Evolutionary conservation across 768 basidiomycete genomes (phyloP).

Genomic region (Saitozyma podzolica): DNA sequence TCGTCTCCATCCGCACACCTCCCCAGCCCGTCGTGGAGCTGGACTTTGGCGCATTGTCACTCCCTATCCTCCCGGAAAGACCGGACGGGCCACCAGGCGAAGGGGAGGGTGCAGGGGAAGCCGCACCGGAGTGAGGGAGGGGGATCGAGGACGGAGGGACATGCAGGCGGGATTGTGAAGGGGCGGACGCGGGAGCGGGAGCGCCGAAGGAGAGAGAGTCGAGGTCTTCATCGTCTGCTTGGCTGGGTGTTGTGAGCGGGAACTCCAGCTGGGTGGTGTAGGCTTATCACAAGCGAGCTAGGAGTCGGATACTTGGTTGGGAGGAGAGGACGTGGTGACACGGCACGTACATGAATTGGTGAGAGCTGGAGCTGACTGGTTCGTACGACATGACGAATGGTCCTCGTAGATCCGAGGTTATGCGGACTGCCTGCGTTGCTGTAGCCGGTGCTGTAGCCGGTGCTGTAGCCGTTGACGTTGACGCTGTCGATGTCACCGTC

Average conservation of each 20-base stretch:
- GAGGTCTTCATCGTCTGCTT: slow-evolving; percentile 53
- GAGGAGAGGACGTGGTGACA: too few relatives aligned
- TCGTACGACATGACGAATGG: too few relatives aligned
- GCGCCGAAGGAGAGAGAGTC: slow-evolving; percentile 48
- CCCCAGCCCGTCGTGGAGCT: slow-evolving; percentile 55
- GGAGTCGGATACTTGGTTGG: too few relatives aligned
- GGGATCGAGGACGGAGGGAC: slow-evolving; percentile 7
- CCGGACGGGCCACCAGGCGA: slow-evolving; percentile 13
- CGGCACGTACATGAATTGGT: too few relatives aligned
- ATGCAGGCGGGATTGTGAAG: background rate
- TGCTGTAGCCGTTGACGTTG: too few relatives aligned
- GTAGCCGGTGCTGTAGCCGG: too few relatives aligned
- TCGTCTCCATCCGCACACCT: slow-evolving; percentile 84
- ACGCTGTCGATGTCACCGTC: too few relatives aligned
- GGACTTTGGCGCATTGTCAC: slow-evolving; percentile 10
- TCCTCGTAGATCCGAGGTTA: too few relatives aligned
- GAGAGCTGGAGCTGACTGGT: too few relatives aligned
- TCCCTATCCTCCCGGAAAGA: slow-evolving; percentile 44
- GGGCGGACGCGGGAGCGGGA: slow-evolving; percentile 15
- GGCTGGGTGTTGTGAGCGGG: slow-evolving; percentile 20
- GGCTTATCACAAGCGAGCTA: too few relatives aligned
- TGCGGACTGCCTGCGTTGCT: too few relatives aligned
- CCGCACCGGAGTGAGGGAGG: slow-evolving; percentile 12
- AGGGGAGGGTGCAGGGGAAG: slow-evolving; percentile 9
- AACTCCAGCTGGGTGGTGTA: too few relatives aligned